Conservation (phyloP, 306 rosid species). For the Mimosa bimucronata region DNA sequence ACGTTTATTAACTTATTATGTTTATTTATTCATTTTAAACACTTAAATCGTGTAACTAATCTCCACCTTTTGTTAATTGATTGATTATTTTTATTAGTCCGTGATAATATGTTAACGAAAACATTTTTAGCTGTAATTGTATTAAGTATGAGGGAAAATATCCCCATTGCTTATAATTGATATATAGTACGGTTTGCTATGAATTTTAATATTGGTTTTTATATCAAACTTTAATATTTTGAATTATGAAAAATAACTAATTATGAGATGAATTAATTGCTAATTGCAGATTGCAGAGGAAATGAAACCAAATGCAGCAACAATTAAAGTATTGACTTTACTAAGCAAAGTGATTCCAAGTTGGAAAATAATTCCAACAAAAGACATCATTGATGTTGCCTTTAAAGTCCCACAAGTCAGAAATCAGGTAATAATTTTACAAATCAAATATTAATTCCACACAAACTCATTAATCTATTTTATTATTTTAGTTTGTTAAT, state of each 20-base stretch:
- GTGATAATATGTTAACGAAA: neutral
- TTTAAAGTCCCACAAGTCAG: slow-evolving; percentile 59
- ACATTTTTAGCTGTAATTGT: no score
- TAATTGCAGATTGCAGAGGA: slow-evolving; percentile 68
- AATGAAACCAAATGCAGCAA: slow-evolving; percentile 45
- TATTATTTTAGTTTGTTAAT: no score
- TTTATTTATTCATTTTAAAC: no score
- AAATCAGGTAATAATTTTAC: slow-evolving; percentile 33
- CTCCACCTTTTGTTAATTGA: neutral
- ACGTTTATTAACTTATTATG: no score
- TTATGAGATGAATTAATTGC: neutral
- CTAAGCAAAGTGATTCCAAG: slow-evolving; percentile 58
- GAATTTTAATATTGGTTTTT: no score
- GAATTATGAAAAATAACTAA: neutral
- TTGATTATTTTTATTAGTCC: no score
- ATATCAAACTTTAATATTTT: no score
- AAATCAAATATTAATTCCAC: neutral
- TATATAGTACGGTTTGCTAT: no score
- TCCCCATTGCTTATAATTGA: neutral
- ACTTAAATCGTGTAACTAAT: no score
- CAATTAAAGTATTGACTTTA: slow-evolving; percentile 43
- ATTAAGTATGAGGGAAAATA: neutral
- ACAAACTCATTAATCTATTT: neutral
- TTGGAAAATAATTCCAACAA: slow-evolving; percentile 64
- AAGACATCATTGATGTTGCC: slow-evolving; percentile 59